Conservation (phyloP, 352 stramenopile genomes). For the Discostella stelligera region DNA sequence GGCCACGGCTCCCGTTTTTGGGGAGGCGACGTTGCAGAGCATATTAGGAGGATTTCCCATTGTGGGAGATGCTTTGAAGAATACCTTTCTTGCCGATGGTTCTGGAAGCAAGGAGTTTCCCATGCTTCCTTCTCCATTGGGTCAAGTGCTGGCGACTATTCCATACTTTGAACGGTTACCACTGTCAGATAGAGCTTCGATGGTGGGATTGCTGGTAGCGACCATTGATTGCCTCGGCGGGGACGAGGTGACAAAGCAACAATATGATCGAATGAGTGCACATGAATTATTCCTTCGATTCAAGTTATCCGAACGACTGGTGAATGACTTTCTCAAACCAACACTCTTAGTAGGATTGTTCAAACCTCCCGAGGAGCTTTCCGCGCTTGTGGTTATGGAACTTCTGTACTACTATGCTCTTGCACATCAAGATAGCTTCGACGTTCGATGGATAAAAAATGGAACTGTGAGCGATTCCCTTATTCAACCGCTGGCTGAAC, state of each 20-base stretch:
- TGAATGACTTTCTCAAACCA: conserved; percentile 84
- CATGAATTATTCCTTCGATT: conserved; percentile 84
- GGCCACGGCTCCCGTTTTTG: conserved; percentile 81
- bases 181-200: conserved; percentile 76
- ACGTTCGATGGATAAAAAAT: conserved; percentile 85
- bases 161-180: conserved; percentile 84
- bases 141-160: conserved; percentile 83
- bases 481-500: conserved; percentile 66
- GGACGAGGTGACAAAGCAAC: conserved; percentile 66
- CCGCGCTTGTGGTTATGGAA: conserved; percentile 85
- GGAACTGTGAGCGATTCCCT: conserved; percentile 78
- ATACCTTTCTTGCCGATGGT: conserved; percentile 18
- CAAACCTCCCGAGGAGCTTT: conserved; percentile 83
- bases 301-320: conserved; percentile 76
- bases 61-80: conserved; percentile 19
- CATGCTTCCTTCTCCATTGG: conserved; percentile 77
- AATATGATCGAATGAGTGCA: conserved; percentile 86
- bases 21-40: conserved; percentile 40
- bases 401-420: conserved; percentile 87
- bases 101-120: conserved; percentile 36
- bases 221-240: conserved; percentile 81
- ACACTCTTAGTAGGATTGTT: conserved; percentile 65
- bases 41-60: conserved; percentile 41
- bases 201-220: conserved; percentile 83
- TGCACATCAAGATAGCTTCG: conserved; percentile 85